Percentiles rank a stretch among this genome's conserved stretches.
These are phyloP conservation scores for Aspergillus cavernicola DNA, from an alignment of 495 filamentous ascomycete species.

Conservation along the genomic window DNA sequence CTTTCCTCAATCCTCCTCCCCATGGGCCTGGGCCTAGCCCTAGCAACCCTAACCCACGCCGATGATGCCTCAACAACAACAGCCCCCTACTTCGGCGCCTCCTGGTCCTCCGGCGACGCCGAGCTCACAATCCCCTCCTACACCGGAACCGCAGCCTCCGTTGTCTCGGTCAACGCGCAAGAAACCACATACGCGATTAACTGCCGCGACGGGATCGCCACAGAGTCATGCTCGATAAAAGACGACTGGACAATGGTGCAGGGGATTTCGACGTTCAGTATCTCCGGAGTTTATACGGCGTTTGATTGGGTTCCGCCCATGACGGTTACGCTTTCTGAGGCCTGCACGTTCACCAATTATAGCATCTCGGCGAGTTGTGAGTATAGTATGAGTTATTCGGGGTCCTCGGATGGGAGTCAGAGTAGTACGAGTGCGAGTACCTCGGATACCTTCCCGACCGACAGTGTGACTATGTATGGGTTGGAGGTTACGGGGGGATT, in stretches of 20 bases:
- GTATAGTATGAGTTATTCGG: background rate
- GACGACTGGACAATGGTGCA: slow-evolving; percentile 3
- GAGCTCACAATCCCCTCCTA: background rate
- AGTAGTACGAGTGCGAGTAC: background rate
- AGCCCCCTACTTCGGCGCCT: background rate
- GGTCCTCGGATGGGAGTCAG: background rate
- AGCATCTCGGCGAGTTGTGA: background rate
- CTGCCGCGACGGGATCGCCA: slow-evolving; percentile 3
- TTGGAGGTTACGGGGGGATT: background rate
- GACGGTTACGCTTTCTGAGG: background rate
- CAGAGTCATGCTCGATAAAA: background rate
- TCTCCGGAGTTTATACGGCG: background rate
- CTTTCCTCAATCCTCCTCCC: background rate
- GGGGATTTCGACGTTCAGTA: background rate
- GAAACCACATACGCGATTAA: background rate
- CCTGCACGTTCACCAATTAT: background rate
- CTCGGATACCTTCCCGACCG: background rate
- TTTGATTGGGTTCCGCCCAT: background rate
- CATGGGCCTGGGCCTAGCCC: background rate
- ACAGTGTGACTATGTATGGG: background rate
- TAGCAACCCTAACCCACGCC: background rate
- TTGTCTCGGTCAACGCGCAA: slow-evolving; percentile 3
- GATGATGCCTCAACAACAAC: background rate
- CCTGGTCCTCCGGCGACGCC: background rate
- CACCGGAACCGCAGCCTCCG: background rate